These are phyloP conservation scores for Trichoderma erinaceum DNA, from an alignment of 495 filamentous ascomycete species.

Conservation along the genomic window DNA sequence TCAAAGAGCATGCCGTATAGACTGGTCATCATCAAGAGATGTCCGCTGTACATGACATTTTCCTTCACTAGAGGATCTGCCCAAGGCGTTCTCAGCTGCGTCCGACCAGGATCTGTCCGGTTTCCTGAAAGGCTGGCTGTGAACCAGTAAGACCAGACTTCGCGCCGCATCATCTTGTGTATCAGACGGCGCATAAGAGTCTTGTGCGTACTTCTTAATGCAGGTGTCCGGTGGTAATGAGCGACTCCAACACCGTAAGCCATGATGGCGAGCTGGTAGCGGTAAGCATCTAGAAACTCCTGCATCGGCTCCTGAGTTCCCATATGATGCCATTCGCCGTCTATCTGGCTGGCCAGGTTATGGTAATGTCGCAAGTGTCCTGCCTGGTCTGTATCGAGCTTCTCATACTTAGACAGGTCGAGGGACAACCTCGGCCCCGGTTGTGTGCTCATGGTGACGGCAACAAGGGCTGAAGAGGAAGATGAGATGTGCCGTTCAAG, in stretches of 20 bases:
- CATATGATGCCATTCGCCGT: slow-evolving; percentile 35
- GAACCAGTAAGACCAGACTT: slow-evolving; percentile 38
- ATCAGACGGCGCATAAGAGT: slow-evolving; percentile 25
- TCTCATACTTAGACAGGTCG: slow-evolving; percentile 17
- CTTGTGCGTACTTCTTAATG: slow-evolving; percentile 25
- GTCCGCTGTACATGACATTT: slow-evolving; percentile 36
- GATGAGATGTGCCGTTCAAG: not conserved
- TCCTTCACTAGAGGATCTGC: slow-evolving; percentile 30
- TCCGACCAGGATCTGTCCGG: slow-evolving; percentile 27
- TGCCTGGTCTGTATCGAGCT: slow-evolving; percentile 20
- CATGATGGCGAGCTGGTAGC: slow-evolving; percentile 37
- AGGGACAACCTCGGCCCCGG: not conserved
- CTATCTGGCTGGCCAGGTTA: slow-evolving; percentile 29
- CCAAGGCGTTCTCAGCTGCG: slow-evolving; percentile 34
- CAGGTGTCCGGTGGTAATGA: slow-evolving; percentile 32
- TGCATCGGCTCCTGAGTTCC: slow-evolving; percentile 31
- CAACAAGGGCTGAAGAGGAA: not conserved
- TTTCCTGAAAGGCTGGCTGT: slow-evolving; percentile 27
- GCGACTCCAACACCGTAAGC: slow-evolving; percentile 27
- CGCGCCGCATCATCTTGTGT: slow-evolving; percentile 31
- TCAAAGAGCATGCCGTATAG: slow-evolving; percentile 37
- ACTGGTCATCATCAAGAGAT: slow-evolving; percentile 32
- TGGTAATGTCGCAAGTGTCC: slow-evolving; percentile 38
- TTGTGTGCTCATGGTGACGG: not conserved
- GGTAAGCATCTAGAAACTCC: slow-evolving; percentile 32